Percentiles rank a stretch among this genome's conserved stretches.
These are phyloP conservation scores for Yamadazyma sp. DNA, from an alignment of 805 yeast genomes.

Conservation along the genomic window DNA sequence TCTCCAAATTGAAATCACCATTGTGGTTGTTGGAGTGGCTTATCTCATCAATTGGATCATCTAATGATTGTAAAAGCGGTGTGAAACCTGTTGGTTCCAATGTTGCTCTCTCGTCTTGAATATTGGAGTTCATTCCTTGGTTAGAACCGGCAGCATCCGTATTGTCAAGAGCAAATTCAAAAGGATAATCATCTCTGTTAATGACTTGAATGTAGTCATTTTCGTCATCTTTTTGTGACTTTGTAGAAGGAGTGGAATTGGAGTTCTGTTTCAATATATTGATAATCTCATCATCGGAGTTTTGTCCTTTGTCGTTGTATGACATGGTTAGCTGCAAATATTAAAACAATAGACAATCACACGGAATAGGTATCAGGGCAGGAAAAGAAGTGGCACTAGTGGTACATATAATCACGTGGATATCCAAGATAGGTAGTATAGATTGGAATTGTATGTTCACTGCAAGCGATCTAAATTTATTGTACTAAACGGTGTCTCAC, in stretches of 20 bases:
- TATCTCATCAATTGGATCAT: slow-evolving; percentile 9
- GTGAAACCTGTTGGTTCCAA: slow-evolving; percentile 13
- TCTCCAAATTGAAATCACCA: slow-evolving; percentile 5
- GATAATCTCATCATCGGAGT: slow-evolving; percentile 8
- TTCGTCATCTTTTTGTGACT: slow-evolving; percentile 8
- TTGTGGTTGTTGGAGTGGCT: neutral
- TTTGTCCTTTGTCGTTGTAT: neutral
- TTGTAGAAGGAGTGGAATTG: neutral
- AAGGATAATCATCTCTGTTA: slow-evolving; percentile 14
- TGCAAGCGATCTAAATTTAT: no score
- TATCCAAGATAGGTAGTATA: no score
- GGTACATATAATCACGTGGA: no score
- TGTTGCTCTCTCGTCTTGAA: neutral
- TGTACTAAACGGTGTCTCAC: slow-evolving; percentile 4
- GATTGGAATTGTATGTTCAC: no score
- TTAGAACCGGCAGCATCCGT: neutral
- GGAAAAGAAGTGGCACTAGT: no score
- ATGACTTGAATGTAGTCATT: slow-evolving; percentile 18
- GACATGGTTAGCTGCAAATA: slow-evolving; percentile 10
- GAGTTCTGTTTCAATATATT: slow-evolving; percentile 7
- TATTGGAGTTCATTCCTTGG: neutral
- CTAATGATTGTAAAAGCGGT: slow-evolving; percentile 11
- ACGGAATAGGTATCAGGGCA: no score
- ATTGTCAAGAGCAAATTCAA: slow-evolving; percentile 8
- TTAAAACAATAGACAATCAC: no score